phyloP scores from a whole-genome alignment of 192 early-diverging fungal genomes.

The Podila epicladia region DNA sequence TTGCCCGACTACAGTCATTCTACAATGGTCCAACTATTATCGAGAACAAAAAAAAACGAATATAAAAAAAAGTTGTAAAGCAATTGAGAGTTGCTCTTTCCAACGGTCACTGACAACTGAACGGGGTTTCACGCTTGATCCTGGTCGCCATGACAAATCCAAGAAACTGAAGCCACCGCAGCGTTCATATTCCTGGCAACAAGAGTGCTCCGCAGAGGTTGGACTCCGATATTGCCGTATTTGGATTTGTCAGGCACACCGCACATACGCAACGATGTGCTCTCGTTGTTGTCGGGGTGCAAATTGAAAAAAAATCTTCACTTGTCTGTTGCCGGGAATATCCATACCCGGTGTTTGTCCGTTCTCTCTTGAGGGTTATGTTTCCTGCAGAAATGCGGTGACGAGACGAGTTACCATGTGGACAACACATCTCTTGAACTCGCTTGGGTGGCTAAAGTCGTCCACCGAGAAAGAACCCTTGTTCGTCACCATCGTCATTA shows the following conservation, averaged over 20 bases:
- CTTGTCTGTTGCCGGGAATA: slow-evolving; percentile 1
- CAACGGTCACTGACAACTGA: too few species aligned
- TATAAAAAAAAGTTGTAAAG: too few species aligned
- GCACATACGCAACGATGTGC: not conserved
- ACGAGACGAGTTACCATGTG: not conserved
- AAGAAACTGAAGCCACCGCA: too few species aligned
- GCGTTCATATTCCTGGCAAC: too few species aligned
- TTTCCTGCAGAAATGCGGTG: not conserved
- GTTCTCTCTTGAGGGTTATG: not conserved
- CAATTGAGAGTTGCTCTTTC: too few species aligned
- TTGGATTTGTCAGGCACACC: not conserved
- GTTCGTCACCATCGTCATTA: not conserved
- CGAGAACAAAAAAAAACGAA: not conserved
- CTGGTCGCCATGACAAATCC: too few species aligned
- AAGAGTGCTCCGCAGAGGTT: too few species aligned
- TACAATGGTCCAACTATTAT: not conserved
- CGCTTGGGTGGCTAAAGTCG: slow-evolving; percentile 3
- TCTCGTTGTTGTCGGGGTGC: not conserved
- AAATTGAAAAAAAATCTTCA: not conserved
- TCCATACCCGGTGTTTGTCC: slow-evolving; percentile 2
- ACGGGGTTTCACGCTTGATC: too few species aligned
- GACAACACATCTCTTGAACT: not conserved
- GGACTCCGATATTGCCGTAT: not conserved
- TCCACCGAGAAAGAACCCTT: not conserved
- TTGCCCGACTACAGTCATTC: not conserved